Conservation (phyloP, 1,284 basidiomycete species). For the Tilletia horrida region DNA sequence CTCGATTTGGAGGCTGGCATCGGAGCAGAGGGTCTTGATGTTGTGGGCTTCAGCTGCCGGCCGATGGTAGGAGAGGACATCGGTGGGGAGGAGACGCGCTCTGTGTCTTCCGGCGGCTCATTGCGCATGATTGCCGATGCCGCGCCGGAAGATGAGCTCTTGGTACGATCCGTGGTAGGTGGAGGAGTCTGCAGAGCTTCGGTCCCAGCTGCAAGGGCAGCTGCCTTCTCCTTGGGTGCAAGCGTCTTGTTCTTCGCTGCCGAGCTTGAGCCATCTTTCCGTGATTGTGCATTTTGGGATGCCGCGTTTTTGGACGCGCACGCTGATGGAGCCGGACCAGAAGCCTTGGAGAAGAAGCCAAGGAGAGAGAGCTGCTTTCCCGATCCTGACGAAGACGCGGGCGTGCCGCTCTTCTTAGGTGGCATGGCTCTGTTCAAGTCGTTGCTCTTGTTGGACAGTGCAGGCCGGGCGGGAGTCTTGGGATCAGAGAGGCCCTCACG, state of each 20-base stretch:
- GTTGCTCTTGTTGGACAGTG: constrained; percentile 7
- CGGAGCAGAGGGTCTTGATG: not conserved
- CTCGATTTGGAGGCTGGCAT: constrained; percentile 19
- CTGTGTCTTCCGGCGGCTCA: constrained; percentile 21
- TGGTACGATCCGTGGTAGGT: constrained; percentile 9
- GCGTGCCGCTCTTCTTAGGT: not conserved
- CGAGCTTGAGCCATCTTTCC: not conserved
- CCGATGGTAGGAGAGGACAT: constrained; percentile 29
- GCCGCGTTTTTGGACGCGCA: not conserved
- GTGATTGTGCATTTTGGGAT: no score
- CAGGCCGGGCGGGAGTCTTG: constrained; percentile 7
- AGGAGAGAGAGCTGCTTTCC: constrained; percentile 38
- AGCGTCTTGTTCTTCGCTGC: not conserved
- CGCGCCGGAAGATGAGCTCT: constrained; percentile 14
- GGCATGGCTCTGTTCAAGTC: not conserved
- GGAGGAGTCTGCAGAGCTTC: constrained; percentile 16
- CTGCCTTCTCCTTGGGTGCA: not conserved
- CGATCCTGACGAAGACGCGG: not conserved
- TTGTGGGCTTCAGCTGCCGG: not conserved
- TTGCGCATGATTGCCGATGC: not conserved
- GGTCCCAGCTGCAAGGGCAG: not conserved
- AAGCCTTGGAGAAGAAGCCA: constrained; percentile 38
- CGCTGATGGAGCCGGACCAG: constrained; percentile 7
- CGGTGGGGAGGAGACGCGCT: constrained; percentile 30
- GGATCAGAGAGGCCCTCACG: constrained; percentile 3